These are phyloP conservation scores for Podospora comata DNA, from an alignment of 495 filamentous ascomycete species.

Conservation along the genomic window DNA sequence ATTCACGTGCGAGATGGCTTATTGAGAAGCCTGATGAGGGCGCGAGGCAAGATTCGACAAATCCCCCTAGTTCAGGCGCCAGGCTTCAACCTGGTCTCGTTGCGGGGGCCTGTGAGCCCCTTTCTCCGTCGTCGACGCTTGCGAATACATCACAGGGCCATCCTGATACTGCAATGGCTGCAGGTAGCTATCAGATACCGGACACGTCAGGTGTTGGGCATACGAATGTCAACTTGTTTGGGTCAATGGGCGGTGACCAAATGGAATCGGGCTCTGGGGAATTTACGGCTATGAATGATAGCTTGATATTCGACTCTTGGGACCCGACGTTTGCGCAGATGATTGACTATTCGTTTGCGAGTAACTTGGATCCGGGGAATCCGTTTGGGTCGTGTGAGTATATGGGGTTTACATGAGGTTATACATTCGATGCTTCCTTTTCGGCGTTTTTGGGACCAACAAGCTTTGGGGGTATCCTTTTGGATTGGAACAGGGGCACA, in stretches of 20 bases:
- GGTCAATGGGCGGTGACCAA: not conserved
- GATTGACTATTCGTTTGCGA: constrained; percentile 22
- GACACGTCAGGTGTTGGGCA: too few species aligned
- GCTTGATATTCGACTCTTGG: constrained; percentile 18
- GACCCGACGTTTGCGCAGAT: constrained; percentile 23
- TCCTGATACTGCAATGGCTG: too few species aligned
- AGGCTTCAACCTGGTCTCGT: not conserved
- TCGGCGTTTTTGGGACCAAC: too few species aligned
- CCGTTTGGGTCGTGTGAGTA: constrained; percentile 24
- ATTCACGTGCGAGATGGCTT: not conserved
- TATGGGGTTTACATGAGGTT: constrained; percentile 2
- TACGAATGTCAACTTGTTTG: not conserved
- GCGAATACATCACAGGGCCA: too few species aligned
- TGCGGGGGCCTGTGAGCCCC: too few species aligned
- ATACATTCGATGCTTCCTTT: too few species aligned
- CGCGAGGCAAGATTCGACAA: not conserved
- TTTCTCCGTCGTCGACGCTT: too few species aligned
- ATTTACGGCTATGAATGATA: constrained; percentile 15
- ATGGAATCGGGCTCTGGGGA: not conserved
- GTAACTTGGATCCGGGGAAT: constrained; percentile 21
- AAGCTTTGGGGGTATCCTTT: too few species aligned
- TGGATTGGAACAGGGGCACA: too few species aligned
- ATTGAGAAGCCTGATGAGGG: not conserved
- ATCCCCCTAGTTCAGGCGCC: not conserved
- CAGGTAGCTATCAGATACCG: too few species aligned